A percentile compares a stretch with the other conserved stretches of the same genome.
Conservation (phyloP, 805 yeast species). For the Wickerhamomyces strasburgensis region DNA sequence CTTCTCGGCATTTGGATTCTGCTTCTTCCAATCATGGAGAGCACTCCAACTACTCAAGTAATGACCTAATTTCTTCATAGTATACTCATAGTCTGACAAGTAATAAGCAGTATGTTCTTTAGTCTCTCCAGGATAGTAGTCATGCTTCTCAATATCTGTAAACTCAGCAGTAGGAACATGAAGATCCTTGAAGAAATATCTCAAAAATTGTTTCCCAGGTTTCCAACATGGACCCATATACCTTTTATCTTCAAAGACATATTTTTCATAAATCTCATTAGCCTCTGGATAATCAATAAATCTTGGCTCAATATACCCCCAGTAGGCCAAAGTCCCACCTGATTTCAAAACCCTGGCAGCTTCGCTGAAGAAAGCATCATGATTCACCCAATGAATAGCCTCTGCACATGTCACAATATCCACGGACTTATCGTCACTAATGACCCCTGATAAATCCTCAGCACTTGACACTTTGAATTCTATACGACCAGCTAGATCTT, state of each 20-base stretch:
- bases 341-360: constrained; percentile 45
- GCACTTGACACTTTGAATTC: constrained; percentile 20
- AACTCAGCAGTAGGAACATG: constrained; percentile 41
- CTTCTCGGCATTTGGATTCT: constrained; percentile 31
- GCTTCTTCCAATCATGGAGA: constrained; percentile 51
- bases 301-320: constrained; percentile 69
- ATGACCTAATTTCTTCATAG: constrained; percentile 41
- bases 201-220: constrained; percentile 54
- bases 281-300: constrained; percentile 50
- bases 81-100: constrained; percentile 37
- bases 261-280: constrained; percentile 50
- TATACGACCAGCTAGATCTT: constrained; percentile 17
- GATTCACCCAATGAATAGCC: constrained; percentile 73
- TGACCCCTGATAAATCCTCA: constrained; percentile 24
- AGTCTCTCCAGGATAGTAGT: constrained; percentile 26
- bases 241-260: constrained; percentile 39
- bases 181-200: constrained; percentile 38
- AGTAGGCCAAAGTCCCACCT: constrained; percentile 62
- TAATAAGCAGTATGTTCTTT: constrained; percentile 25
- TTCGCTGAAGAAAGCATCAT: constrained; percentile 43
- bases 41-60: constrained; percentile 66
- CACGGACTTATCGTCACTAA: constrained; percentile 29
- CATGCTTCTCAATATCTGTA: constrained; percentile 34
- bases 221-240: constrained; percentile 61
- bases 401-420: constrained; percentile 67